phyloP scores from a whole-genome alignment of 2,329 filamentous ascomycete genomes.

The Ophioceras dolichostomum region DNA sequence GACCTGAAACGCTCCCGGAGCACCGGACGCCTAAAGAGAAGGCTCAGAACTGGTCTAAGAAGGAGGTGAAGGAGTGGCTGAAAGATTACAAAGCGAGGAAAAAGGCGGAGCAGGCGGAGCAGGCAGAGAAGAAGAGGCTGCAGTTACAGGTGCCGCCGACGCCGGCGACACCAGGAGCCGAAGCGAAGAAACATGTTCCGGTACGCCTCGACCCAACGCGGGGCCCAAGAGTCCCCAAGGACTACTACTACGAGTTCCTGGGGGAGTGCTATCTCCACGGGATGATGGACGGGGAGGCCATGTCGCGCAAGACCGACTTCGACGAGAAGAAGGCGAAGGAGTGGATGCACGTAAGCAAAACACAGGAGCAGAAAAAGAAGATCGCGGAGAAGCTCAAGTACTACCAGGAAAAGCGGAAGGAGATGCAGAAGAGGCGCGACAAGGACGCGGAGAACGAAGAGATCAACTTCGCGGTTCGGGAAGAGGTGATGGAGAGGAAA shows the following conservation, averaged over 20 bases:
- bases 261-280: slow-evolving; percentile 6
- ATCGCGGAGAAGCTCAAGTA: not conserved
- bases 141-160: no score
- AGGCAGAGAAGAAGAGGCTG: not conserved
- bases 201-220: not conserved
- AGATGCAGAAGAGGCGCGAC: not conserved
- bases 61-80: not conserved
- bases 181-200: no score
- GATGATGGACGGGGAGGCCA: slow-evolving; percentile 6
- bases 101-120: not conserved
- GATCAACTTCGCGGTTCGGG: no score
- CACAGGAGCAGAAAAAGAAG: not conserved
- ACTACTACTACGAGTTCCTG: slow-evolving; percentile 2
- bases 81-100: not conserved
- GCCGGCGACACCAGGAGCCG: not conserved
- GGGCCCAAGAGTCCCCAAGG: not conserved
- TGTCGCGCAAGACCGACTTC: not conserved
- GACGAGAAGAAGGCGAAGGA: not conserved
- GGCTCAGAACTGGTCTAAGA: not conserved
- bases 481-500: no score
- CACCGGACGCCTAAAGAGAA: not conserved
- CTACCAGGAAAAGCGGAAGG: not conserved
- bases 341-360: not conserved
- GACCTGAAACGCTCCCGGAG: not conserved
- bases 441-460: no score